A percentile compares a stretch with the other conserved stretches of the same genome.
Evolutionary conservation across 2,329 filamentous ascomycete species (phyloP).

Genomic region (Elsinoe ampelina): DNA sequence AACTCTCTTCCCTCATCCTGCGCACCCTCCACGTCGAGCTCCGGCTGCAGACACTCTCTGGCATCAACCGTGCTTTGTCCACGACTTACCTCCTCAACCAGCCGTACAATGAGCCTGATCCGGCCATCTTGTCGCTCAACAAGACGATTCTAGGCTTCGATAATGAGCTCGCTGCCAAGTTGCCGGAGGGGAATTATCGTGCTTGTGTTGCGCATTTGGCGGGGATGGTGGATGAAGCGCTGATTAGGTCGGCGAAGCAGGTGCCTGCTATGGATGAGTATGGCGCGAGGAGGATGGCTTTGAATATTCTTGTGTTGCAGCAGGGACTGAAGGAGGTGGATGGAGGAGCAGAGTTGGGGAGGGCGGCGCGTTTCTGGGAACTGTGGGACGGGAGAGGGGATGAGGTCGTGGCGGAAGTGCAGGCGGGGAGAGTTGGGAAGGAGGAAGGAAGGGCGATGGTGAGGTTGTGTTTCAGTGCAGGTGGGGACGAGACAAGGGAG

Average conservation of each 20-base stretch:
- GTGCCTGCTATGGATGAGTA: slow-evolving; percentile 76
- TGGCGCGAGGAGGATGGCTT: slow-evolving; percentile 77
- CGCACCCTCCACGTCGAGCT: slow-evolving; percentile 83
- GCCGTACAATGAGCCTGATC: slow-evolving; percentile 66
- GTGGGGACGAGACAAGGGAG: slow-evolving; percentile 53
- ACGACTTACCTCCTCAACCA: slow-evolving; percentile 50
- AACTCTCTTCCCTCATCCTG: slow-evolving; percentile 68
- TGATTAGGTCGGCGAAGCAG: slow-evolving; percentile 59
- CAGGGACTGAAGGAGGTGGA: slow-evolving; percentile 95
- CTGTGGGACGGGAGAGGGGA: slow-evolving; percentile 53
- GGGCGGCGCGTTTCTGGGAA: slow-evolving; percentile 58
- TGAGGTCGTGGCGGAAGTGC: slow-evolving; percentile 29
- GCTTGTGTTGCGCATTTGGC: slow-evolving; percentile 73
- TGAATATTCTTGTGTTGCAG: slow-evolving; percentile 90
- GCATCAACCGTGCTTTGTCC: slow-evolving; percentile 51
- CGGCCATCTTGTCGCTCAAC: slow-evolving; percentile 74
- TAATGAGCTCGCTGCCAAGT: slow-evolving; percentile 64
- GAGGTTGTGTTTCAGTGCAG: slow-evolving; percentile 34
- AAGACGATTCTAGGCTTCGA: slow-evolving; percentile 78
- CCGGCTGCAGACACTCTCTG: slow-evolving; percentile 74
- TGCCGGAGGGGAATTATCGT: slow-evolving; percentile 56
- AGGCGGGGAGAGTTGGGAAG: slow-evolving; percentile 27
- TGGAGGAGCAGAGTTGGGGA: slow-evolving; percentile 53
- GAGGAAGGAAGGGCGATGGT: slow-evolving; percentile 34
- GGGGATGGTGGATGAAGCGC: slow-evolving; percentile 65